A percentile compares a stretch with the other conserved stretches of the same genome.
These are phyloP conservation scores for Aureoboletus auriporus DNA, from an alignment of 768 basidiomycete species.

Conservation along the genomic window DNA sequence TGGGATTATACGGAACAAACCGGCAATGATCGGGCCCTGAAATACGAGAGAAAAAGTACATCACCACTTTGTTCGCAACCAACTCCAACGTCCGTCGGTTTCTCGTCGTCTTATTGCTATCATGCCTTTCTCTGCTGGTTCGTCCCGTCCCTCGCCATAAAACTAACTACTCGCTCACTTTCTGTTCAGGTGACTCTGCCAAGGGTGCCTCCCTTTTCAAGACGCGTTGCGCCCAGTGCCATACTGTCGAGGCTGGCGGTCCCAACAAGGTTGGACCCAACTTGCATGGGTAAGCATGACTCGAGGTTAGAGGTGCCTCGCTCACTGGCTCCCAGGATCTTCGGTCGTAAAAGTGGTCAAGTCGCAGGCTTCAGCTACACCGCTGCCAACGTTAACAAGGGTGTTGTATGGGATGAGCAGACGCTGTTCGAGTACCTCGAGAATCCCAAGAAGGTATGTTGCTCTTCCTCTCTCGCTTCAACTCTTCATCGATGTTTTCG, in stretches of 20 bases:
- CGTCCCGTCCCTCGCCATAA: conserved; percentile 9
- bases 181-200: conserved; percentile 62
- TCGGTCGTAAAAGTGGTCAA: conserved; percentile 85
- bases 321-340: conserved; percentile 45
- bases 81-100: conserved; percentile 1
- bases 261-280: conserved; percentile 92
- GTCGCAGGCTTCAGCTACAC: conserved; percentile 88
- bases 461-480: background rate
- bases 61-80: background rate
- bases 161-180: conserved; percentile 3
- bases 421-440: conserved; percentile 96
- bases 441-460: conserved; percentile 90
- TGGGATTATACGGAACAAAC: conserved; percentile 22
- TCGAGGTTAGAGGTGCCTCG: background rate
- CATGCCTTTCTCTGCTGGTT: conserved; percentile 45
- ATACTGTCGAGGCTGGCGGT: conserved; percentile 76
- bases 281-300: conserved; percentile 73
- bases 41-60: conserved; percentile 10
- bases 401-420: conserved; percentile 75
- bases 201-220: conserved; percentile 97
- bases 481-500: background rate
- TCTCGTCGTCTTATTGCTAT: conserved; percentile 22
- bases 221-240: conserved; percentile 93
- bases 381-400: conserved; percentile 94
- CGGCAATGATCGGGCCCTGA: conserved; percentile 25